Conservation (phyloP, 208 protist genomes). For the Strigomonas oncopelti region DNA sequence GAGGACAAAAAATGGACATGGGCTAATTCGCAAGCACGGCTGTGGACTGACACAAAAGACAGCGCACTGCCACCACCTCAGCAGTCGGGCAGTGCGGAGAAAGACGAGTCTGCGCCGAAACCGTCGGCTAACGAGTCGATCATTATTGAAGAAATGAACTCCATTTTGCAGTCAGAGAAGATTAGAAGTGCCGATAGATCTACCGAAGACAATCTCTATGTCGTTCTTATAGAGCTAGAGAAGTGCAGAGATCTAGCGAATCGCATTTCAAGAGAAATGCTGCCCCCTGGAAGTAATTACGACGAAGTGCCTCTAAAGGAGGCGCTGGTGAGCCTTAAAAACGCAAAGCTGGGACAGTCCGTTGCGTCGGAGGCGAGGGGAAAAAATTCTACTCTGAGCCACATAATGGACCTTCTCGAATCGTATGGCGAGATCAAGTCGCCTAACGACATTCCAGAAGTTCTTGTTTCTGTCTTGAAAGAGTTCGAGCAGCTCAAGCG, state of each 20-base stretch:
- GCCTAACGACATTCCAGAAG: slow-evolving; percentile 27
- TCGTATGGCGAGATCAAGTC: slow-evolving; percentile 32
- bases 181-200: slow-evolving; percentile 1
- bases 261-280: not conserved
- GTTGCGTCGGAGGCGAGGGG: not conserved
- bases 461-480: slow-evolving; percentile 42
- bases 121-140: not conserved
- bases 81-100: not conserved
- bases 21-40: slow-evolving; percentile 37
- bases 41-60: slow-evolving; percentile 24
- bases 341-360: not conserved
- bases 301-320: not conserved
- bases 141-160: not conserved
- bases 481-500: slow-evolving; percentile 47
- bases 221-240: slow-evolving; percentile 35
- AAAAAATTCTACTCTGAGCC: not conserved
- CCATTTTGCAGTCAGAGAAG: not conserved
- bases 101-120: not conserved
- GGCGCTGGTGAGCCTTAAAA: not conserved
- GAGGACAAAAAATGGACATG: slow-evolving; percentile 29
- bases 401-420: slow-evolving; percentile 48
- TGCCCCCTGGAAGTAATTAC: not conserved
- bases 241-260: slow-evolving; percentile 25
- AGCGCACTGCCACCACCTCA: not conserved
- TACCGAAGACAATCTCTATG: slow-evolving; percentile 19